Conservation (phyloP, 257 asterid genomes). For the Lantana camara region DNA sequence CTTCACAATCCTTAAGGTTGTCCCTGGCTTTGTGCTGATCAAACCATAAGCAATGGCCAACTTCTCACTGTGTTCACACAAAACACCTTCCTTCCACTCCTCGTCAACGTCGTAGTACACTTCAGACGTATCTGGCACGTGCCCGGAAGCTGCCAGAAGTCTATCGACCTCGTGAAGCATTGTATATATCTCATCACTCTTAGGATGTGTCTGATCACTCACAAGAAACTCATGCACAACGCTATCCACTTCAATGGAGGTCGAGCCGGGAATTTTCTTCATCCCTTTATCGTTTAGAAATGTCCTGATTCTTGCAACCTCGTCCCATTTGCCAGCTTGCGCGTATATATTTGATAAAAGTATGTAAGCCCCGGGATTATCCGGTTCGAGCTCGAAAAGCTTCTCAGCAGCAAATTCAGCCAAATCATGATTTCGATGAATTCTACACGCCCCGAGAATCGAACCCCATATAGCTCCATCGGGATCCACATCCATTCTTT, state of each 20-base stretch:
- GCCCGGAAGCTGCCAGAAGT: conserved; percentile 35
- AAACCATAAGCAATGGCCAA: conserved; percentile 52
- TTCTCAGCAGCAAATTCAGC: conserved; percentile 38
- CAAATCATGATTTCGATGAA: conserved; percentile 39
- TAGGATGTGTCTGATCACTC: conserved; percentile 40
- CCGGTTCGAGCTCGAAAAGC: conserved; percentile 40
- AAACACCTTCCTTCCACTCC: conserved; percentile 45
- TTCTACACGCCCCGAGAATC: conserved; percentile 45
- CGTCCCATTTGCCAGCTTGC: conserved; percentile 47
- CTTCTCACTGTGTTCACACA: conserved; percentile 52
- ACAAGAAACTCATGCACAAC: conserved; percentile 52
- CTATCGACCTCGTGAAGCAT: conserved; percentile 46
- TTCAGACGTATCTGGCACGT: conserved; percentile 45
- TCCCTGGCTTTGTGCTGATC: conserved; percentile 43
- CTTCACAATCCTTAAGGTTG: conserved; percentile 44
- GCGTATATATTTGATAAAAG: conserved; percentile 49
- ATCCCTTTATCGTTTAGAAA: conserved; percentile 43
- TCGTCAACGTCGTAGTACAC: conserved; percentile 46
- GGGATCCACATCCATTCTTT: conserved; percentile 38
- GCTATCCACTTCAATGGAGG: conserved; percentile 48
- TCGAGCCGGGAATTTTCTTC: conserved; percentile 53
- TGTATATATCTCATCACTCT: conserved; percentile 35
- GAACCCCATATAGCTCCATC: conserved; percentile 57
- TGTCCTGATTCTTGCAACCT: conserved; percentile 45
- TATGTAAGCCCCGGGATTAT: conserved; percentile 38